Conservation (phyloP, 1,284 basidiomycete species). For the Tremellales sp. region DNA sequence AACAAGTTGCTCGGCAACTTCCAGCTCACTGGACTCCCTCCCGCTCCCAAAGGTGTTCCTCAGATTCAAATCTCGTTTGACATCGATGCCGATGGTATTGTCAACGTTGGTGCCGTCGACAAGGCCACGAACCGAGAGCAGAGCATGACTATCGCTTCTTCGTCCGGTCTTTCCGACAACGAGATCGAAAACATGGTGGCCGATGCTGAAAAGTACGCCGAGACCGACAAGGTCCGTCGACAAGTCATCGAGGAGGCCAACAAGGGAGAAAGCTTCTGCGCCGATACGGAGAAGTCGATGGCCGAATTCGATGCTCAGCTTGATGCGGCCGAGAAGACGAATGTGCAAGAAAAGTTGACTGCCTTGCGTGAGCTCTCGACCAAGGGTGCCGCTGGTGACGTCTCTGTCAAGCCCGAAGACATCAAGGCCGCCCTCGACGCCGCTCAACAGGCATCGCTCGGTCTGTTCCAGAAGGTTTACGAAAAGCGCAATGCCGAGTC, state of each 20-base stretch:
- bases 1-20: constrained; percentile 99
- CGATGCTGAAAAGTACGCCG: constrained; percentile 90
- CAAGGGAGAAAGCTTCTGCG: constrained; percentile 89
- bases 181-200: constrained; percentile 97
- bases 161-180: constrained; percentile 90
- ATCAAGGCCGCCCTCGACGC: constrained; percentile 92
- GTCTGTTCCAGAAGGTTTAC: constrained; percentile 98
- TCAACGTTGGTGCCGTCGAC: constrained; percentile 93
- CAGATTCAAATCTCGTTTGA: constrained; percentile 99
- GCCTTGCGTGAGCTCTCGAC: constrained; percentile 86
- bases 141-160: constrained; percentile 76
- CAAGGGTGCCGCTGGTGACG: constrained; percentile 86
- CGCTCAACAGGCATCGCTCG: constrained; percentile 93
- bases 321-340: constrained; percentile 85
- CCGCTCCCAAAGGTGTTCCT: constrained; percentile 93
- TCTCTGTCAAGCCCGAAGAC: constrained; percentile 71
- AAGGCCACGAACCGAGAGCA: constrained; percentile 98
- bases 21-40: constrained; percentile 96
- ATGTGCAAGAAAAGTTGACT: constrained; percentile 76
- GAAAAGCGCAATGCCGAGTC: constrained; percentile 69
- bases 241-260: constrained; percentile 93
- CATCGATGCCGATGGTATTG: constrained; percentile 98
- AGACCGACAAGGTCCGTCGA: constrained; percentile 83
- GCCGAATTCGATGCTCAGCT: constrained; percentile 97
- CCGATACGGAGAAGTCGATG: constrained; percentile 94